These are phyloP conservation scores for Penicillium egyptiacum DNA, from an alignment of 495 filamentous ascomycete species.

Conservation along the genomic window DNA sequence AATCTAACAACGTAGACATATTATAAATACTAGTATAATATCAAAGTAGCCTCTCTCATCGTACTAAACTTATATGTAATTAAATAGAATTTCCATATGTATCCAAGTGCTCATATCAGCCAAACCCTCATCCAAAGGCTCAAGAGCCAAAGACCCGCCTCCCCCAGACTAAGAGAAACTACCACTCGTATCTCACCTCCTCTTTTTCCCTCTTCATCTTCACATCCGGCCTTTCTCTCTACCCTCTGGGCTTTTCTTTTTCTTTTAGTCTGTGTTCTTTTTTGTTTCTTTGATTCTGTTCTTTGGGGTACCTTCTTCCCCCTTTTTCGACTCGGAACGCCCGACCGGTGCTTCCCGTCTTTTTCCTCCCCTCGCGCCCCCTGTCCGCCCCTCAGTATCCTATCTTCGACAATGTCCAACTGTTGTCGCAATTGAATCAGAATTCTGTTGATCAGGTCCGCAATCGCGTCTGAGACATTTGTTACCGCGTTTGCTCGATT, in stretches of 20 bases:
- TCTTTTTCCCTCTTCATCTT: conserved; percentile 16
- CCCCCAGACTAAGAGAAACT: conserved; percentile 29
- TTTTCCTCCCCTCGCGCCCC: conserved; percentile 53
- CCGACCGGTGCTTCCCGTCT: conserved; percentile 47
- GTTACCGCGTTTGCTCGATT: conserved; percentile 54
- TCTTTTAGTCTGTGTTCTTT: conserved; percentile 10
- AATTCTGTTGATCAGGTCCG: conserved; percentile 62
- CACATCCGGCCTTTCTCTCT: conserved; percentile 9
- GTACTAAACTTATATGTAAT: background rate
- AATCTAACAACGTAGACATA: too few species aligned
- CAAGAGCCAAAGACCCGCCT: conserved; percentile 19
- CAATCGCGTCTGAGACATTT: conserved; percentile 58
- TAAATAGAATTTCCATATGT: background rate
- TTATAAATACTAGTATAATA: background rate
- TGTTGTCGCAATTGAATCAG: conserved; percentile 55
- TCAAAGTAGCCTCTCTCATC: too few species aligned
- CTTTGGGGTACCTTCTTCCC: conserved; percentile 9
- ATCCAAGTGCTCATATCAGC: background rate
- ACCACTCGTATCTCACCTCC: conserved; percentile 18
- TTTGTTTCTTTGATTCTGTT: conserved; percentile 19
- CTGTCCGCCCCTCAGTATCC: conserved; percentile 54
- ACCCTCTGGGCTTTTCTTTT: conserved; percentile 14
- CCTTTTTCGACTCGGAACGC: conserved; percentile 28
- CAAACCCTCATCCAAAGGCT: conserved; percentile 12
- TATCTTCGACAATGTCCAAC: conserved; percentile 66